A percentile compares a stretch with the other conserved stretches of the same genome.
Conservation (phyloP, 1,139 yeast species). For the Candida albicans region DNA sequence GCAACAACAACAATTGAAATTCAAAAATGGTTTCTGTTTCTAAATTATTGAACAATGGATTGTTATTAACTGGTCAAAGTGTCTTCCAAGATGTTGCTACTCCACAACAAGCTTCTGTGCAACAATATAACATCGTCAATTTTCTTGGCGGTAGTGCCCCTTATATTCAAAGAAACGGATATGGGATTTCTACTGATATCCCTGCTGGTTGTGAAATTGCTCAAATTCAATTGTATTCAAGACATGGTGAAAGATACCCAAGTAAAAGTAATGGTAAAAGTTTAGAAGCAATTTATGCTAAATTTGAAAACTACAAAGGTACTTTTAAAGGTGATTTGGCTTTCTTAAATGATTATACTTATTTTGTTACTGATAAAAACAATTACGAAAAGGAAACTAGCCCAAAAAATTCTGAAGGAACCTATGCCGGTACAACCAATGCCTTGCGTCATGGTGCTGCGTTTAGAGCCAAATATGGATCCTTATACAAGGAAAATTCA, state of each 20-base stretch:
- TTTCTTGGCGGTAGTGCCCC: conserved; percentile 52
- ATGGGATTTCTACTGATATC: conserved; percentile 43
- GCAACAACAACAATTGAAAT: conserved; percentile 1
- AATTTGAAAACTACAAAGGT: conserved; percentile 22
- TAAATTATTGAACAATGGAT: conserved; percentile 31
- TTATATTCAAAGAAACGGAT: conserved; percentile 44
- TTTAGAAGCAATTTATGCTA: conserved; percentile 20
- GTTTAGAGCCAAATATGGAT: conserved; percentile 34
- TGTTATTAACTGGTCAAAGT: conserved; percentile 28
- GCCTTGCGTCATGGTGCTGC: conserved; percentile 36
- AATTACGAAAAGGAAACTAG: conserved; percentile 34
- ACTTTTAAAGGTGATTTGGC: conserved; percentile 32
- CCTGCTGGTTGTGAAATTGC: conserved; percentile 58
- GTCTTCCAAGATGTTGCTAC: conserved; percentile 34
- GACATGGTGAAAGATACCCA: conserved; percentile 81
- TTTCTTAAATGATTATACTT: conserved; percentile 35
- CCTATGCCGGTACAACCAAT: conserved; percentile 32
- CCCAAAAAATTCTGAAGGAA: conserved; percentile 26
- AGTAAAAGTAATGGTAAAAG: conserved; percentile 27
- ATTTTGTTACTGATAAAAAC: conserved; percentile 27
- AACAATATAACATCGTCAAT: conserved; percentile 41
- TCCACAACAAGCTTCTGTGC: conserved; percentile 38
- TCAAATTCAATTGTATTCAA: conserved; percentile 61
- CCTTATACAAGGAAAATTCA: conserved; percentile 22
- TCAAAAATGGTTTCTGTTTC: conserved; percentile 33